Evolutionary conservation across 441 rosid species (phyloP), one percentile per base, ranked within the genome.

Genomic region (Arabidopsis hybrid): DNA sequence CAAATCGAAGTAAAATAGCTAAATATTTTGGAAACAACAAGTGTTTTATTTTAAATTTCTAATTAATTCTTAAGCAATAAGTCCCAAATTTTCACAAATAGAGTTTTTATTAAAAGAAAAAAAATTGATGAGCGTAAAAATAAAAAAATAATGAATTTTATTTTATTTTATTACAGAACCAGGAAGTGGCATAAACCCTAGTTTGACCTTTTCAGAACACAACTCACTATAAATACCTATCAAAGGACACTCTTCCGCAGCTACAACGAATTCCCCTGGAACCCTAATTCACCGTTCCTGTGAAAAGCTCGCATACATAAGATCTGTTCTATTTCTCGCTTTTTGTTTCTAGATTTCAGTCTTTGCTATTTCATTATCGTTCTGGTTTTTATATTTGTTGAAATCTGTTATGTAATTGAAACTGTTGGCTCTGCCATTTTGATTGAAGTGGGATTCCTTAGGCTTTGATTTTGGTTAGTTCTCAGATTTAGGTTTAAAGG

Each of bases 141-240:
- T 21, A 6, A n/a, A 2, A 6, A 45, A 45, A 7, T 11, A 12
- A 21, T 21, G 26, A 21, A 21, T 21, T 29, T 55, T 55, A 2
- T 31, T 38, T 11, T 32, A 10, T 14, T 5, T 5, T 29, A 31
- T 58, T 17, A 60, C 35, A 12, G 50, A 60, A 60, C 18, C 1
- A 1, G 39, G 21, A 43, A 12, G 35, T 8, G 46, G 69, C 64
- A 50, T 57, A 47, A 58, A 21, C 18, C 78, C 67, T 65, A 73
- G 60, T 65, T 65, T 21, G 26, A 63, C 45, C 16, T 71, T 12
- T 49, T 17, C 12, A 42, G 34, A 72, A 21, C 26, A 21, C 5
- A 38, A 16, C 18, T 36, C 46, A 57, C 36, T 74, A 59, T 59
- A 74, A 59, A 66, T 66, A 49, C 7, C 4, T 18, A 9, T 12